These are phyloP conservation scores for Middelhovenomyces tepae DNA, from an alignment of 805 yeast genomes.

Conservation along the genomic window DNA sequence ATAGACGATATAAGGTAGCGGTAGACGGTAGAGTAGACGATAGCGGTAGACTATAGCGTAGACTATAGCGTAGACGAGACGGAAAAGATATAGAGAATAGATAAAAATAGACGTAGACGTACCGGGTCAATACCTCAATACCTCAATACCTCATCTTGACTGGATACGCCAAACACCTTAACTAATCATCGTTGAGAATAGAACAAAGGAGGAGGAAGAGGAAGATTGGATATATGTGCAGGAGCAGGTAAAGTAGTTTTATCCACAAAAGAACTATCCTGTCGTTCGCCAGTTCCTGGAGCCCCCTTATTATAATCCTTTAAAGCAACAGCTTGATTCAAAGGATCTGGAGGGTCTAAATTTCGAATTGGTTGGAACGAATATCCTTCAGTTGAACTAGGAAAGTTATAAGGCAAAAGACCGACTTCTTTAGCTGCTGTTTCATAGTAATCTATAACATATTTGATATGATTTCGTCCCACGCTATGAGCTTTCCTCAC, in stretches of 20 bases:
- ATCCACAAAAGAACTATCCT: conserved; percentile 4
- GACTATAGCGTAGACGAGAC: too few relatives aligned
- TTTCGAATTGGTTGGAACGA: not conserved
- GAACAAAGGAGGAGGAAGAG: too few relatives aligned
- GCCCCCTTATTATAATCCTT: not conserved
- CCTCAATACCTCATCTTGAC: too few relatives aligned
- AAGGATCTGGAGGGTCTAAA: not conserved
- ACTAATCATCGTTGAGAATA: too few relatives aligned
- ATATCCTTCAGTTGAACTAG: conserved; percentile 7
- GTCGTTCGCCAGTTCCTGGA: too few relatives aligned
- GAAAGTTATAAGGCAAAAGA: conserved; percentile 7
- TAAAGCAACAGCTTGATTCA: not conserved
- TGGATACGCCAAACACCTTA: too few relatives aligned
- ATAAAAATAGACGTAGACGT: too few relatives aligned
- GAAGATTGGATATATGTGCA: conserved; percentile 1
- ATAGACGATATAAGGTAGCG: too few relatives aligned
- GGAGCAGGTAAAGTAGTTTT: conserved; percentile 6
- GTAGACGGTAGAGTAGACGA: too few relatives aligned
- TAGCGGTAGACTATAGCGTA: too few relatives aligned
- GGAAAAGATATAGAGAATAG: too few relatives aligned
- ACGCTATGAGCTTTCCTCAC: conserved; percentile 71
- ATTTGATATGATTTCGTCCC: conserved; percentile 67
- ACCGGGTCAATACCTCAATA: too few relatives aligned
- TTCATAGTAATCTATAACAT: conserved; percentile 69
- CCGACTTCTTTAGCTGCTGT: conserved; percentile 14